Percentiles rank a stretch among this genome's conserved stretches.
These are phyloP conservation scores for Spiraea crenata DNA, from an alignment of 331 rosid genomes.

Conservation along the genomic window DNA sequence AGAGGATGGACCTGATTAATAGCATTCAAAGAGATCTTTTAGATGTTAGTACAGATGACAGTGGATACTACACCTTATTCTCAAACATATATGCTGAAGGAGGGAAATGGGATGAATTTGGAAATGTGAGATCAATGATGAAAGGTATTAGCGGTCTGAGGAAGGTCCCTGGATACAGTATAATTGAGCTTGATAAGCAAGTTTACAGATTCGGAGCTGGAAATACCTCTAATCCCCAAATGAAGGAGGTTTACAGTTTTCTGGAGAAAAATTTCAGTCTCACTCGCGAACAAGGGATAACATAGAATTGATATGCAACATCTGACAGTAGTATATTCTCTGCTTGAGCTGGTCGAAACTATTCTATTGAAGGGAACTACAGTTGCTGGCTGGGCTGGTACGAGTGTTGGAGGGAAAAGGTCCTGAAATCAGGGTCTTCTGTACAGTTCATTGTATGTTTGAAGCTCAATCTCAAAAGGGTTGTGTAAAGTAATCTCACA, in stretches of 20 bases:
- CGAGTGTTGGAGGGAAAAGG: too few species aligned
- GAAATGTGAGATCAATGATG: constrained; percentile 72
- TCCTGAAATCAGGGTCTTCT: not conserved
- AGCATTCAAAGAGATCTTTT: constrained; percentile 46
- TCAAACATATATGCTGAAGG: constrained; percentile 86
- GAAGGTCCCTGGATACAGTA: constrained; percentile 88
- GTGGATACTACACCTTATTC: constrained; percentile 80
- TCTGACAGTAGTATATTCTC: constrained; percentile 9
- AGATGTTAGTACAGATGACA: constrained; percentile 58
- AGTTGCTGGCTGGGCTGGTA: not conserved
- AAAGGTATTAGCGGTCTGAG: constrained; percentile 55
- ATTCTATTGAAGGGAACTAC: not conserved
- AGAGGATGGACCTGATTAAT: constrained; percentile 57
- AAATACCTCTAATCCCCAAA: constrained; percentile 51
- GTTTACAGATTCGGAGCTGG: constrained; percentile 75
- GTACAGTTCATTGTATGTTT: not conserved
- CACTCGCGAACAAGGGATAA: constrained; percentile 42
- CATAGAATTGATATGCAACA: constrained; percentile 31
- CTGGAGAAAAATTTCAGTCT: constrained; percentile 46
- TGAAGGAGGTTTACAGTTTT: constrained; percentile 41
- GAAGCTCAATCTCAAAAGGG: not conserved
- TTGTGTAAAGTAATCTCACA: not conserved
- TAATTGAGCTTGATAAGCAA: constrained; percentile 62
- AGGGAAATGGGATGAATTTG: constrained; percentile 76
- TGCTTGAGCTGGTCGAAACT: not conserved